A percentile compares a stretch with the other conserved stretches of the same genome.
phyloP scores from a whole-genome alignment of 441 rosid species.

The Mallotus japonicus region DNA sequence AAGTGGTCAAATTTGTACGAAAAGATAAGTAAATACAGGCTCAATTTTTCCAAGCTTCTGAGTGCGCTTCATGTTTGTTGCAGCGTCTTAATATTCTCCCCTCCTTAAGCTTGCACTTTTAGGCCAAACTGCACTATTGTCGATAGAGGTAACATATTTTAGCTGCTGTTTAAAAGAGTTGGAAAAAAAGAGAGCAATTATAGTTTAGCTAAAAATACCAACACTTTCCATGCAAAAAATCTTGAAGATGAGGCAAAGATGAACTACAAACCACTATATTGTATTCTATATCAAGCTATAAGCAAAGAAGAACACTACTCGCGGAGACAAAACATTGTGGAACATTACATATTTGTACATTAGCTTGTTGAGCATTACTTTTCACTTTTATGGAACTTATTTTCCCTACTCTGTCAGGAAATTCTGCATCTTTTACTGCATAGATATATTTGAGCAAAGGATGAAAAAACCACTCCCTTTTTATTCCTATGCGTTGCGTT shows the following conservation, averaged over 20 bases:
- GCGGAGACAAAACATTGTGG: background rate
- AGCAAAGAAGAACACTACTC: background rate
- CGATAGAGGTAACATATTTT: too few species aligned
- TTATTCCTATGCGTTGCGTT: too few species aligned
- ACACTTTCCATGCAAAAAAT: too few species aligned
- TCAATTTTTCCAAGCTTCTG: background rate
- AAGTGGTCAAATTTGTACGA: background rate
- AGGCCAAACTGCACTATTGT: background rate
- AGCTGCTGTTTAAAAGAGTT: too few species aligned
- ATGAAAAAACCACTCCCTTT: background rate
- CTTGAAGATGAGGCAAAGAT: background rate
- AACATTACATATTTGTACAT: background rate
- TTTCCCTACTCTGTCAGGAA: background rate
- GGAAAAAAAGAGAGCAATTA: too few species aligned
- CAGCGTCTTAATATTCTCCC: background rate
- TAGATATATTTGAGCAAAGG: background rate
- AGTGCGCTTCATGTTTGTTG: background rate
- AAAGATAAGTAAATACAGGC: background rate
- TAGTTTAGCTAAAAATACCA: too few species aligned
- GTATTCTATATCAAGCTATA: background rate
- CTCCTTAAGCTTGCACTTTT: background rate
- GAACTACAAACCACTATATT: background rate
- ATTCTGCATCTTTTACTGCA: background rate
- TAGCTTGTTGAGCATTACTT: background rate
- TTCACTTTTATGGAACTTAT: background rate